Base-by-base conservation (phyloP, 2,329 filamentous ascomycete genomes). In the Aphanoascus verrucosus region DNA sequence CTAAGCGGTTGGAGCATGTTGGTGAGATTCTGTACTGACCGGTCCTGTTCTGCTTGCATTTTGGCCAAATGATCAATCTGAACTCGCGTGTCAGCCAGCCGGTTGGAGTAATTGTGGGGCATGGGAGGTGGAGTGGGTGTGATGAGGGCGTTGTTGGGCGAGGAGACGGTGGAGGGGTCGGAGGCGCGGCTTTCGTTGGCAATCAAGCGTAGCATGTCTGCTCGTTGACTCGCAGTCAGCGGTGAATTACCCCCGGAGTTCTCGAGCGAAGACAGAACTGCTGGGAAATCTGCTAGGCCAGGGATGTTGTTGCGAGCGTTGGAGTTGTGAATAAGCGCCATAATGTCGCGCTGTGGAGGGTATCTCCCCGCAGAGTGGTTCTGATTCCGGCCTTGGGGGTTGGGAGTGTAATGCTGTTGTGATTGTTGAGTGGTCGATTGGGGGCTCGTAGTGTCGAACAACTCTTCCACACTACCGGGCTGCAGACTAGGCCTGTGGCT, bases 11-110 rank as follows among this genome's bases (percentile, higher is more conserved):
- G 83, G 6, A 96, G 77, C 14, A 88, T 73, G 53, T 81, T 82
- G 49, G 82, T 82, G 8, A 96, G 75, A 55, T 86, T 82, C 57
- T 86, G 81, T 1, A 96, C 85, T 47, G 86, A 85, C 46, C 78
- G 78, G 56, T 85, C 83, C 63, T 95, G 89, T 56, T 91, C 83
- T 20, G 81, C 80, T 64, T 94, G 87, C 62, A 95, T 75, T 42
- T 83, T 84, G 58, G 87, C 81, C 1, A 97, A 76, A 31, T 85
- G 78, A 49, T 93, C 86, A 28, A 96, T 79, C 57, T 94, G 86
- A 12, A 84, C 76, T 57, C 85, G 78, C 3, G 85, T 90, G 56
- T 79, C 79, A 44, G 77, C 79, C 57, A 93, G 68, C 14, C 68
- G 70, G 31, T 63, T 63, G 34, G 67, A 65, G 59, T 73, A 73